phyloP scores from a whole-genome alignment of 352 stramenopile genomes.

The Phytophthora idaei region DNA sequence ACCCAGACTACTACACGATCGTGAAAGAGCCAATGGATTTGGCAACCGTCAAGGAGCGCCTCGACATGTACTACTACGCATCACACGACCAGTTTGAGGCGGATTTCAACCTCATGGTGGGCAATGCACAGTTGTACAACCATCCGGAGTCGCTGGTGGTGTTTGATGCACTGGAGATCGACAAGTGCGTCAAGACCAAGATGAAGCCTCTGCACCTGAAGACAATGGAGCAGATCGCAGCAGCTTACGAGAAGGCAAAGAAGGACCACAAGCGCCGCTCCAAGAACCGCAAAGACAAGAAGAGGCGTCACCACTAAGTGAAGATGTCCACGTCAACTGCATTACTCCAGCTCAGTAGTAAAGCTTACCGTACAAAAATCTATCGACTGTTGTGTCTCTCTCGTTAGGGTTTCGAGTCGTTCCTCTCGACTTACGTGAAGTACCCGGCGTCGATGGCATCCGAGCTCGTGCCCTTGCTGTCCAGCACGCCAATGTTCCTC shows the following conservation, averaged over 20 bases:
- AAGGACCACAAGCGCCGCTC: slow-evolving; percentile 81
- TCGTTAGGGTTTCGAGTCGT: slow-evolving; percentile 8
- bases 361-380: slow-evolving; percentile 45
- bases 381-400: slow-evolving; percentile 19
- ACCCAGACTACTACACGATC: slow-evolving; percentile 91
- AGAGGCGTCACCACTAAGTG: slow-evolving; percentile 57
- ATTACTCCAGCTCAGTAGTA: slow-evolving; percentile 21
- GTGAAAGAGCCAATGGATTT: slow-evolving; percentile 90
- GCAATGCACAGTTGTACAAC: slow-evolving; percentile 90
- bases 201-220: slow-evolving; percentile 75
- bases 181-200: slow-evolving; percentile 83
- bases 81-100: slow-evolving; percentile 71
- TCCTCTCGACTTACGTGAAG: slow-evolving; percentile 64
- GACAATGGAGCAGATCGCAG: slow-evolving; percentile 55
- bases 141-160: slow-evolving; percentile 83
- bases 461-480: slow-evolving; percentile 69
- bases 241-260: slow-evolving; percentile 77
- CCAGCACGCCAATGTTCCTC: slow-evolving; percentile 67
- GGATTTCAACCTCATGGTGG: slow-evolving; percentile 87
- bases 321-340: slow-evolving; percentile 24
- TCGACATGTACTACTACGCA: slow-evolving; percentile 70
- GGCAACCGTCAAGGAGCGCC: slow-evolving; percentile 82
- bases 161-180: slow-evolving; percentile 84
- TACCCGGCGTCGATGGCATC: slow-evolving; percentile 88
- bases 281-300: slow-evolving; percentile 83